phyloP scores from a whole-genome alignment of 352 stramenopile species.

The Pythium rishiriense region DNA sequence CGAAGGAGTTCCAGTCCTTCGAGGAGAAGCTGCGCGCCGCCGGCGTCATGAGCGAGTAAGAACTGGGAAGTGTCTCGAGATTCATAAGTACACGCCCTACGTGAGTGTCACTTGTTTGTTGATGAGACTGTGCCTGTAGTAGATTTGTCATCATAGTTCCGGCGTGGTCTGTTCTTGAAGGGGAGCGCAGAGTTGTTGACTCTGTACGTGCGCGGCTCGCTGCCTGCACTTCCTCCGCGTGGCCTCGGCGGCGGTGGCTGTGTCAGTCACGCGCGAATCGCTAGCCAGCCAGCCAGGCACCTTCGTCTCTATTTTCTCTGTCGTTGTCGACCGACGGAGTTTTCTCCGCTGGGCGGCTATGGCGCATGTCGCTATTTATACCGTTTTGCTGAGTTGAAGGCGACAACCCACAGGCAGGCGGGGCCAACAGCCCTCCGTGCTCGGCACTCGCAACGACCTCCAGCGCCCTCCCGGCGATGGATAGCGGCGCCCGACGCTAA shows the following conservation, averaged over 20 bases:
- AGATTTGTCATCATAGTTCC: no score
- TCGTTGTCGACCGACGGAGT: not conserved
- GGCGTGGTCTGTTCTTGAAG: no score
- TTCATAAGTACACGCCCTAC: not conserved
- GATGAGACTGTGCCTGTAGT: not conserved
- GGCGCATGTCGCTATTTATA: constrained; percentile 18
- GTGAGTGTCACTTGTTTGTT: not conserved
- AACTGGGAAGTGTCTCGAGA: not conserved
- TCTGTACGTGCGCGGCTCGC: no score
- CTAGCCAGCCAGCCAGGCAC: not conserved
- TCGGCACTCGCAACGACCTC: not conserved
- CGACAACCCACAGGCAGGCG: constrained; percentile 1
- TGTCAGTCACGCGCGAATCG: not conserved
- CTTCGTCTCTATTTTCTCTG: not conserved
- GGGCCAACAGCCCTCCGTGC: not conserved
- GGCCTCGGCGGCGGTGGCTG: not conserved
- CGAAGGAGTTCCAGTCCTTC: constrained; percentile 81
- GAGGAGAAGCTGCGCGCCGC: constrained; percentile 82
- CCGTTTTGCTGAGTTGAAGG: constrained; percentile 14
- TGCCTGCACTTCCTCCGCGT: no score
- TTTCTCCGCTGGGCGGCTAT: not conserved
- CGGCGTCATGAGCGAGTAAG: constrained; percentile 77
- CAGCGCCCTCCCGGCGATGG: constrained; percentile 2
- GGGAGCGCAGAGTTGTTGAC: no score
- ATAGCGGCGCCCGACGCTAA: constrained; percentile 2